phyloP scores from a whole-genome alignment of 495 filamentous ascomycete species.

The Podospora fimiseda region DNA sequence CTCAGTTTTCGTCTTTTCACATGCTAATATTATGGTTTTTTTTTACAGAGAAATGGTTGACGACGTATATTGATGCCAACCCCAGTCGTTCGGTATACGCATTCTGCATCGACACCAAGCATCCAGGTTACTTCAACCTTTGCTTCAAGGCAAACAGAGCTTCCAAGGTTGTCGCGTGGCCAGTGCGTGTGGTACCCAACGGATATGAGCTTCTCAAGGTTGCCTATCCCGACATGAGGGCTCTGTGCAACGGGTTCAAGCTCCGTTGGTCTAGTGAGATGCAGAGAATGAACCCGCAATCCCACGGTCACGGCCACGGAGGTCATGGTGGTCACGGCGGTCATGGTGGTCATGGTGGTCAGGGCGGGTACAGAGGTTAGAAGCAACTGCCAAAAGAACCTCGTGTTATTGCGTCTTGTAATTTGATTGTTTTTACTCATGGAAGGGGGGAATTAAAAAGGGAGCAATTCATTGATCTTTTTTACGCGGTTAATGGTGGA shows the following conservation, averaged over 20 bases:
- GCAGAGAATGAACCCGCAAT: conserved; percentile 34
- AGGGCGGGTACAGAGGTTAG: not conserved
- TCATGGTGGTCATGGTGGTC: conserved; percentile 7
- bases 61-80: conserved; percentile 91
- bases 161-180: conserved; percentile 69
- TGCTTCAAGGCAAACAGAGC: conserved; percentile 87
- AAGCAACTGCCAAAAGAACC: not conserved
- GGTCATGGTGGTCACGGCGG: conserved; percentile 20
- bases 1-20: conserved; percentile 1
- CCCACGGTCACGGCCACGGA: too few relatives aligned
- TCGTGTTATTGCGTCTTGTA: not conserved
- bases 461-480: too few relatives aligned
- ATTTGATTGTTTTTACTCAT: not conserved
- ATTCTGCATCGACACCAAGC: conserved; percentile 87
- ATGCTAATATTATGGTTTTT: conserved; percentile 27
- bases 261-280: conserved; percentile 47
- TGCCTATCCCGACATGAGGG: conserved; percentile 87
- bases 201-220: conserved; percentile 78
- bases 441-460: too few relatives aligned
- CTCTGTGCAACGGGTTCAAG: conserved; percentile 80
- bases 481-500: too few relatives aligned
- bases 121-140: conserved; percentile 89
- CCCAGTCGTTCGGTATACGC: conserved; percentile 87
- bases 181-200: conserved; percentile 83
- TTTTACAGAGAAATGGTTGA: conserved; percentile 78